Percentiles rank a stretch among this genome's conserved stretches.
Evolutionary conservation across 495 filamentous ascomycete species (phyloP).

Genomic region (Aspergillus ellipticus): DNA sequence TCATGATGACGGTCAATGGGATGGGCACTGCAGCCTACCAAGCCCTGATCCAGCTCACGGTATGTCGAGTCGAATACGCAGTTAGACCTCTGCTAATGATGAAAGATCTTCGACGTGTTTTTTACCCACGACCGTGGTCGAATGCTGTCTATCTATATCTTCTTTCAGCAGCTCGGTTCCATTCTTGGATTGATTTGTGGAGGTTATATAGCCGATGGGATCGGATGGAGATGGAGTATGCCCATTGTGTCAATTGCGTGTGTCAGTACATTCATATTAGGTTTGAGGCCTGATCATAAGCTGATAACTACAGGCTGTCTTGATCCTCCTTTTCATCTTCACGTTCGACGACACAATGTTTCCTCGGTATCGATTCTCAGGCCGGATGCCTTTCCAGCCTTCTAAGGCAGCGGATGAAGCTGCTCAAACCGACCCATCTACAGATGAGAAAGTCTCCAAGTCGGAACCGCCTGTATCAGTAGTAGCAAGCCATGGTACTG

Average conservation of each 20-base stretch:
- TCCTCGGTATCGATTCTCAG: slow-evolving; percentile 24
- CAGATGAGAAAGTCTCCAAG: slow-evolving; percentile 8
- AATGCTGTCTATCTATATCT: slow-evolving; percentile 9
- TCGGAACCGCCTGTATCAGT: slow-evolving; percentile 11
- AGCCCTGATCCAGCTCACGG: slow-evolving; percentile 29
- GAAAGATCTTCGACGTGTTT: slow-evolving; percentile 31
- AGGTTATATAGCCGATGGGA: slow-evolving; percentile 10
- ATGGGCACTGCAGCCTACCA: slow-evolving; percentile 30
- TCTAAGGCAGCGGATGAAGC: not conserved
- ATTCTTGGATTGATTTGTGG: slow-evolving; percentile 8
- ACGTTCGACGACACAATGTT: slow-evolving; percentile 37
- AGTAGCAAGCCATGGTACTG: slow-evolving; percentile 6
- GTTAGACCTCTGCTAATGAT: not conserved
- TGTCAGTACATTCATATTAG: slow-evolving; percentile 6
- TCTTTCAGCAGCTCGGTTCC: slow-evolving; percentile 10
- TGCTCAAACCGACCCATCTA: not conserved
- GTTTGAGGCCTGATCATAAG: not conserved
- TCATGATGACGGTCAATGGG: slow-evolving; percentile 23
- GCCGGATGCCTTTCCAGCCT: not conserved
- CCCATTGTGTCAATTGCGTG: slow-evolving; percentile 32
- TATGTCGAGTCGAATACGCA: slow-evolving; percentile 1
- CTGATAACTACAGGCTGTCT: slow-evolving; percentile 14
- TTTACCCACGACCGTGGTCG: slow-evolving; percentile 13
- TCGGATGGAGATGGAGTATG: slow-evolving; percentile 32
- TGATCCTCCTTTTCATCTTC: slow-evolving; percentile 31